Evolutionary conservation across 2,329 filamentous ascomycete species (phyloP), one percentile per base, ranked within the genome.

Genomic region (Aspergillus sp.): DNA sequence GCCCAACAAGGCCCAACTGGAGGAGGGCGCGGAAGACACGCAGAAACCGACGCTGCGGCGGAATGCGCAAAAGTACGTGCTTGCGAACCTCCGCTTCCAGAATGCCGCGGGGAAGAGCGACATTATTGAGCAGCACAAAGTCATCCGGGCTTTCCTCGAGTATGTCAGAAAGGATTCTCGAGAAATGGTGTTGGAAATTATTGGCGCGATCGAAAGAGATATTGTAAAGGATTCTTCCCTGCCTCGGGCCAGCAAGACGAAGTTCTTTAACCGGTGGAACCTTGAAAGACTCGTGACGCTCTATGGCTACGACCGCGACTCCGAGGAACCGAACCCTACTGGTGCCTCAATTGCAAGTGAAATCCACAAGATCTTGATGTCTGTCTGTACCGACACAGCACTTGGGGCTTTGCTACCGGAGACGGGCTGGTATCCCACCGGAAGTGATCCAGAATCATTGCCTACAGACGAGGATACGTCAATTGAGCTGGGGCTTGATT

Each of bases 381-480:
- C 84, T 33, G 80, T 88, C 3, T 96, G 91, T 71, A 95, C 89
- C 1, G 86, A 82, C 40, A 76, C 85, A 0, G 80, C 79, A 3
- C 84, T 87, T 46, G 94, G 93, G 13, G 81, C 95, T 2, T 75
- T 96, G 48, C 82, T 91, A 49, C 82, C 85, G 3, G 86, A 89
- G 52, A 84, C 83, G 33, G 92, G 91, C n/a, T 89, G 90, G 71
- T 97, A 97, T 69, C 89, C 91, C 6, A 83, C 86, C 38, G 82
- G 83, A 11, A 76, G 80, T 44, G 84, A 88, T 53, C 78, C 84
- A 2, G 82, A 87, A 49, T 75, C 79, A 17, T 70, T 74, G 41
- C 70, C 74, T 9, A 72, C 76, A 33, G 65, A 70, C 3, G 72
- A 76, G 41, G 73, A 82, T 41, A 66, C 74, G 19, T 73, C 73